Conservation (phyloP, 2,329 filamentous ascomycete species). For the Penicillium polonicum region DNA sequence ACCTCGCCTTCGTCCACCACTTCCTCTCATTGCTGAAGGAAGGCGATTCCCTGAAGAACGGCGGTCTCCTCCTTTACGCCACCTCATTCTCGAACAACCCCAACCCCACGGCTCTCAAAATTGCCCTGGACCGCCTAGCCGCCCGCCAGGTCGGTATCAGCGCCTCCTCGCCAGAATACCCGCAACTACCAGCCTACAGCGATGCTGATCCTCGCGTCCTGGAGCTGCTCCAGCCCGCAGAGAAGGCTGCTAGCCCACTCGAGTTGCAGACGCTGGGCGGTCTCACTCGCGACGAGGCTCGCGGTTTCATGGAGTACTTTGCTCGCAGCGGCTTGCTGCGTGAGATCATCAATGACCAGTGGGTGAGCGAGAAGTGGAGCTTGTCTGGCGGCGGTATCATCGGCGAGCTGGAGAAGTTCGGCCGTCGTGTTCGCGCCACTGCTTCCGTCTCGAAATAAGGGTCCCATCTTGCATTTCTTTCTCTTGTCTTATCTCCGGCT, state of each 20-base stretch:
- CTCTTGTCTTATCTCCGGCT: conserved; percentile 6
- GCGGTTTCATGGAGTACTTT: conserved; percentile 88
- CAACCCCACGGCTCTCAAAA: conserved; percentile 63
- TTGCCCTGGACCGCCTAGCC: conserved; percentile 58
- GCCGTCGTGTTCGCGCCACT: conserved; percentile 24
- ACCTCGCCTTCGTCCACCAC: conserved; percentile 71
- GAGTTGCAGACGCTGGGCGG: conserved; percentile 61
- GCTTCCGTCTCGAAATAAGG: conserved; percentile 15
- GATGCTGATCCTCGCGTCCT: conserved; percentile 54
- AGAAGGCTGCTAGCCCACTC: conserved; percentile 36
- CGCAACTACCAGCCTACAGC: conserved; percentile 53
- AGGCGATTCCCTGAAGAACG: conserved; percentile 58
- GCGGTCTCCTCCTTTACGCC: conserved; percentile 74
- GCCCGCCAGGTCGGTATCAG: conserved; percentile 43
- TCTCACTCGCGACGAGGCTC: conserved; percentile 71
- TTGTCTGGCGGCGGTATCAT: conserved; percentile 77
- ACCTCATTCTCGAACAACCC: conserved; percentile 71
- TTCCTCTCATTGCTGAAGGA: conserved; percentile 67
- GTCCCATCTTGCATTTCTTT: conserved; percentile 14
- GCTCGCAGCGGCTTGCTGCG: conserved; percentile 79
- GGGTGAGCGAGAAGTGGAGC: conserved; percentile 79
- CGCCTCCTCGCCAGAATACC: conserved; percentile 42
- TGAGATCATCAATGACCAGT: conserved; percentile 65
- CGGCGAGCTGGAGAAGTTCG: conserved; percentile 77
- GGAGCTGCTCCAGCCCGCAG: conserved; percentile 38